Evolutionary conservation across 495 filamentous ascomycete genomes (phyloP).

Genomic region (Penicillium subrubescens): DNA sequence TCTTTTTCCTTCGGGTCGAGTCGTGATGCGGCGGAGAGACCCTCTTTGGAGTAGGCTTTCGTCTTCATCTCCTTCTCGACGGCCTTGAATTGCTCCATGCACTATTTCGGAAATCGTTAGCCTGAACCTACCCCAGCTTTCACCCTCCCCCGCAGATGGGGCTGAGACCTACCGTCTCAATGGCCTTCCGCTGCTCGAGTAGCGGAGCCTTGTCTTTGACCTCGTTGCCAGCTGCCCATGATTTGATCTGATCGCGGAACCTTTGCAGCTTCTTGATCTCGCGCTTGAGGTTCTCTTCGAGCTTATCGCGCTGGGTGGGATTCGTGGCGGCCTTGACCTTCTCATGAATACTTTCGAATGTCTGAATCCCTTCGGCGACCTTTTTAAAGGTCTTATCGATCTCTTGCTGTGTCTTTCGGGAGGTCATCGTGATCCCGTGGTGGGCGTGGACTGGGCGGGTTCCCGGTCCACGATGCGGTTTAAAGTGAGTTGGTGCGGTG

Average conservation of each 20-base stretch:
- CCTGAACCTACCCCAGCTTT: constrained; percentile 1
- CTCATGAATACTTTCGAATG: constrained; percentile 92
- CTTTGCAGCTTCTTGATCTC: constrained; percentile 99
- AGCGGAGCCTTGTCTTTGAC: constrained; percentile 98
- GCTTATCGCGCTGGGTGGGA: constrained; percentile 93
- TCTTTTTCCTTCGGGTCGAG: constrained; percentile 94
- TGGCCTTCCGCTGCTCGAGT: constrained; percentile 88
- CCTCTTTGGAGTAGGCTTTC: constrained; percentile 98
- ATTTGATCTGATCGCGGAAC: constrained; percentile 97
- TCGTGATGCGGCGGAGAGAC: constrained; percentile 83
- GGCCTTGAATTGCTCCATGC: constrained; percentile 99
- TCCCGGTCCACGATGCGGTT: constrained; percentile 23
- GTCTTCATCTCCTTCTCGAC: constrained; percentile 99
- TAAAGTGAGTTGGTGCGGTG: constrained; percentile 13
- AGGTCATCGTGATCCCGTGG: constrained; percentile 66
- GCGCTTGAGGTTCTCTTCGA: constrained; percentile 94
- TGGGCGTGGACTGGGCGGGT: constrained; percentile 21
- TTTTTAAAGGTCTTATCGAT: constrained; percentile 99
- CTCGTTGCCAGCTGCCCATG: constrained; percentile 95
- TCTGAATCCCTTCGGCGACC: constrained; percentile 85
- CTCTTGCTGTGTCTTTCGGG: constrained; percentile 93
- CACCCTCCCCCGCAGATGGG: not conserved
- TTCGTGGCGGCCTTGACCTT: constrained; percentile 92
- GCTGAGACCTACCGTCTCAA: constrained; percentile 74
- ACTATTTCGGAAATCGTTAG: constrained; percentile 55